Conservation (phyloP, 192 early-diverging fungal genomes). For the Coemansia sp. region DNA sequence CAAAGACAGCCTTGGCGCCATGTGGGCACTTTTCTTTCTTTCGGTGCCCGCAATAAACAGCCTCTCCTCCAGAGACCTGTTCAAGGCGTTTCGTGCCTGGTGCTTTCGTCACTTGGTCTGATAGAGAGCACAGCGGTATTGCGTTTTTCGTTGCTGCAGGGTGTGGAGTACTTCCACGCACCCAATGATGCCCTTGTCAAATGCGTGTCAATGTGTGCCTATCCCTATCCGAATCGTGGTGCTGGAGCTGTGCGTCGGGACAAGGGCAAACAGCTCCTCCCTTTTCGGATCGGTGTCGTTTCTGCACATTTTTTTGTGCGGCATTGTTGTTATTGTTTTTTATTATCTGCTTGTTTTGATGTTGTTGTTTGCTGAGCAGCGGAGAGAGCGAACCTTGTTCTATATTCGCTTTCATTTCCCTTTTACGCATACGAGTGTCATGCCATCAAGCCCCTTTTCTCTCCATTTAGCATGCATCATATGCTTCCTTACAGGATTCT, state of each 20-base stretch:
- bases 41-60: background rate
- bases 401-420: background rate
- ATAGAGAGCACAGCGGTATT: background rate
- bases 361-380: background rate
- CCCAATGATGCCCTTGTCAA: background rate
- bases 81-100: background rate
- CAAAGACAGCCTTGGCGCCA: background rate
- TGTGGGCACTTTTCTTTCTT: background rate
- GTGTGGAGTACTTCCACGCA: background rate
- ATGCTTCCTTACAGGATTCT: conserved; percentile 1
- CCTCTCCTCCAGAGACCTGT: background rate
- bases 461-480: background rate
- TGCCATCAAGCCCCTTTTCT: conserved; percentile 3
- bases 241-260: background rate
- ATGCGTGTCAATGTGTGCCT: too few species aligned
- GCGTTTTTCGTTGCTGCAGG: background rate
- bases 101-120: background rate
- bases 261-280: conserved; percentile 1
- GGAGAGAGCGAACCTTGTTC: background rate
- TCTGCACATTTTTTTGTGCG: background rate
- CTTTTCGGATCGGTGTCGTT: conserved; percentile 7
- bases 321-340: conserved; percentile 12
- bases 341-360: background rate
- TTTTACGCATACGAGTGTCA: background rate
- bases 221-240: background rate